Conservation (phyloP, 1,284 basidiomycete genomes). For the Apiotrichum sp. region DNA sequence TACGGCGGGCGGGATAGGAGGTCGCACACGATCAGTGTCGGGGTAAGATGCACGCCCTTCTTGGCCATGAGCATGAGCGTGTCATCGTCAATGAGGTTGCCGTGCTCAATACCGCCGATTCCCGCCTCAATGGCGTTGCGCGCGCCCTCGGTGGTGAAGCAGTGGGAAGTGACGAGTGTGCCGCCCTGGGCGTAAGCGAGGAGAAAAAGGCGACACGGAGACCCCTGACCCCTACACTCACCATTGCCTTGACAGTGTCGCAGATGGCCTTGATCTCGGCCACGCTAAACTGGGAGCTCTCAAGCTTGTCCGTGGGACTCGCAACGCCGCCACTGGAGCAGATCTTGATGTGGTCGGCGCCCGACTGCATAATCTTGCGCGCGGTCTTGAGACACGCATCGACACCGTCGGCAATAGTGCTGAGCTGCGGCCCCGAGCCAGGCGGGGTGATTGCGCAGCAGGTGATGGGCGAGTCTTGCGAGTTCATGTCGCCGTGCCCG, state of each 20-base stretch:
- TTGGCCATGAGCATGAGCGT: conserved; percentile 34
- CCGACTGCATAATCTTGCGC: conserved; percentile 12
- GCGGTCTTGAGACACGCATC: conserved; percentile 1
- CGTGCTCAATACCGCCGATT: conserved; percentile 52
- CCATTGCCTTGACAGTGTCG: conserved; percentile 50
- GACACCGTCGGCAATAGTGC: conserved; percentile 11
- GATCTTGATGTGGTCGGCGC: conserved; percentile 20
- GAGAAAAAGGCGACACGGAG: not conserved
- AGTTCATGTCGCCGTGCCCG: conserved; percentile 14
- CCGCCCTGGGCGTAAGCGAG: conserved; percentile 8
- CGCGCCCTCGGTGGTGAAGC: conserved; percentile 32
- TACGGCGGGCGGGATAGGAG: conserved; percentile 18
- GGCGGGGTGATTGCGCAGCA: not conserved
- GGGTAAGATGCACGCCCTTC: conserved; percentile 49
- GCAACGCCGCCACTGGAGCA: conserved; percentile 15
- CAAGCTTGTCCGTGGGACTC: conserved; percentile 46
- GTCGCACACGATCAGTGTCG: conserved; percentile 44
- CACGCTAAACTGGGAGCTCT: conserved; percentile 51
- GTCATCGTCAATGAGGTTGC: conserved; percentile 39
- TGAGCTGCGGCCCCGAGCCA: not conserved
- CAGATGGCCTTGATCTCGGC: conserved; percentile 52
- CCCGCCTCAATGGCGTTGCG: conserved; percentile 35
- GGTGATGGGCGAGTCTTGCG: conserved; percentile 1
- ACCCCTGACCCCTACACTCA: conserved; percentile 3
- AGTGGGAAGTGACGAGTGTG: conserved; percentile 31